Conservation (phyloP, 176 grass and related monocot species). For the Hyparrhenia diplandra region DNA sequence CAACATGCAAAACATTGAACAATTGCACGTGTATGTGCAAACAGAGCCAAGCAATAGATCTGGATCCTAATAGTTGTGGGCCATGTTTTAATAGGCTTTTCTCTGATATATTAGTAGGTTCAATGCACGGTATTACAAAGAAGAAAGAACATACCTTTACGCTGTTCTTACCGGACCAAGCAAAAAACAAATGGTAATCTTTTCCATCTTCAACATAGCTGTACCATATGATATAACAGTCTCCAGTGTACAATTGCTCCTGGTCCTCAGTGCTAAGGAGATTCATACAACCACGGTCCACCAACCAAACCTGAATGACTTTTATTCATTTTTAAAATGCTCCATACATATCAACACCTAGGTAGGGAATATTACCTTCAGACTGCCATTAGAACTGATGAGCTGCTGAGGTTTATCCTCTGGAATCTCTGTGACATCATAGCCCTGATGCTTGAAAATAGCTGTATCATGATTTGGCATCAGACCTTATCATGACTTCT, state of each 20-base stretch:
- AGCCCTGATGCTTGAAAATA: constrained; percentile 85
- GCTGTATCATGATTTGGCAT: constrained; percentile 44
- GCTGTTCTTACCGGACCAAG: constrained; percentile 61
- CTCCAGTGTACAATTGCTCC: constrained; percentile 48
- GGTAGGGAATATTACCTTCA: constrained; percentile 48
- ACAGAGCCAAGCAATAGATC: background rate
- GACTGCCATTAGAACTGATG: constrained; percentile 50
- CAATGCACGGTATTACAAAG: background rate
- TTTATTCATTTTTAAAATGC: constrained; percentile 16
- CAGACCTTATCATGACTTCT: constrained; percentile 13
- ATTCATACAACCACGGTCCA: constrained; percentile 36
- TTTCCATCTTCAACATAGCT: constrained; percentile 49
- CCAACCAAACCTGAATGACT: constrained; percentile 57
- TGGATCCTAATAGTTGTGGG: background rate
- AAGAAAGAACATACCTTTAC: constrained; percentile 49
- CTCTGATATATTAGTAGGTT: background rate
- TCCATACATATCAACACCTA: background rate
- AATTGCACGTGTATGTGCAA: background rate
- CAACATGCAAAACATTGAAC: constrained; percentile 11
- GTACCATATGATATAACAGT: constrained; percentile 66
- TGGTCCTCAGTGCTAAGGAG: constrained; percentile 62
- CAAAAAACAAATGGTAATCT: constrained; percentile 56
- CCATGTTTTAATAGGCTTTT: background rate
- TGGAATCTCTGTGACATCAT: constrained; percentile 62
- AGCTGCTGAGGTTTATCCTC: constrained; percentile 47